phyloP scores from a whole-genome alignment of 305 asterid genomes.

The Fraxinus floribunda region DNA sequence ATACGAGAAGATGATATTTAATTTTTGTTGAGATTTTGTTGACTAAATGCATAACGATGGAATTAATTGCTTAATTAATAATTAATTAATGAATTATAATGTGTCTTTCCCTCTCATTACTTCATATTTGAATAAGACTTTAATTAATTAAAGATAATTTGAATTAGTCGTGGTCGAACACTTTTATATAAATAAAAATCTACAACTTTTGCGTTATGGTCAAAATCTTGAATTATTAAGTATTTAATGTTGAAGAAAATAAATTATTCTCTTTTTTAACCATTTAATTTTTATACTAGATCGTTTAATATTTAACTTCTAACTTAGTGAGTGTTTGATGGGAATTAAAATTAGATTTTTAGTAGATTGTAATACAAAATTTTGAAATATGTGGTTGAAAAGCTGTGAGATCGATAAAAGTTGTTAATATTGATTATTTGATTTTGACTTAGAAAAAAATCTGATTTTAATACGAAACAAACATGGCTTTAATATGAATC shows the following conservation, averaged over 20 bases:
- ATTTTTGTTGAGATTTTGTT: constrained; percentile 12
- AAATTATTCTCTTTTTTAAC: no score
- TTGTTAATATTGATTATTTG: no score
- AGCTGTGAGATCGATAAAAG: no score
- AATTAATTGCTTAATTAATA: neutral
- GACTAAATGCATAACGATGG: constrained; percentile 24
- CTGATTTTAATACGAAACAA: no score
- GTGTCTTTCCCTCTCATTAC: neutral
- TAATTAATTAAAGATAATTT: neutral
- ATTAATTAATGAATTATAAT: neutral
- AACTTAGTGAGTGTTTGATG: no score
- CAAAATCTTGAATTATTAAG: no score
- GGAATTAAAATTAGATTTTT: no score
- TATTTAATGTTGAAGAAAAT: neutral
- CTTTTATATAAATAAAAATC: no score
- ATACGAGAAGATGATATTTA: constrained; percentile 16
- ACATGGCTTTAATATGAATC: neutral
- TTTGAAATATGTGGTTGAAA: no score
- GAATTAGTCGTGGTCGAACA: neutral
- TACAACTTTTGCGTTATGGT: neutral
- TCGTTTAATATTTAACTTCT: neutral
- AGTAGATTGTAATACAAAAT: no score
- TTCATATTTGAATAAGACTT: neutral
- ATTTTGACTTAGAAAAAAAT: no score
- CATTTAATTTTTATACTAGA: no score